Evolutionary conservation across 305 asterid genomes (phyloP), one percentile per base, ranked within the genome.

Genomic region (Solanum aculeatissimum): DNA sequence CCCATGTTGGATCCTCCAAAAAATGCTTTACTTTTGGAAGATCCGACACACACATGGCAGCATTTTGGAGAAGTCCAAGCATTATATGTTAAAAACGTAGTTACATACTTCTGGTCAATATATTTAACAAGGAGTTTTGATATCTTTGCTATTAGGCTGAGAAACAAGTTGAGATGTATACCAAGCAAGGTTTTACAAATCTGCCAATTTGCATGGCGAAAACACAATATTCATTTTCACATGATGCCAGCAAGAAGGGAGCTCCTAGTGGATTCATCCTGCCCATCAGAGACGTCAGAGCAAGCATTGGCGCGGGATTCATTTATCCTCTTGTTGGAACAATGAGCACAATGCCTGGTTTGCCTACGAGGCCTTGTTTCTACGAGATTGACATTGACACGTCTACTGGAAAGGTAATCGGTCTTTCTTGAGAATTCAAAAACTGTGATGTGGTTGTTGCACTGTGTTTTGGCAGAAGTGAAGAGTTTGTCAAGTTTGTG

Each of bases 261-360:
- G 99, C 99, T 79, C 98, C 99, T 19, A 89, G 91, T 57, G 99
- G 98, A 51, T 97, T 97, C 65, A 86, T 91, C 81, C 90, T 97
- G 27, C 98, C 98, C 5, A 97, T 97, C 72, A 92, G 99, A 86
- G 99, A 97, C 75, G 95, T 97, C 2, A 86, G 98, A 85, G 98
- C 87, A 18, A 97, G 99, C 90, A 95, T 97, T 49, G 99, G 98
- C 29, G 99, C 99, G 15, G 98, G 99, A 65, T 97, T 97, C 91
- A 94, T 94, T 84, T 95, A 93, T 84, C 98, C 98, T 72, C 87
- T 93, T 81, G 97, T 95, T 9, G 98, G 98, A 65, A 95, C 98
- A 0, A 97, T 97, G 98, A 95, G 98, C 85, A 97, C 98, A 12
- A 97, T 97, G 98, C 99, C 99, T 45, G 99, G 99, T 51, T 92